These are phyloP conservation scores for Fraxinus quadrangulata DNA, from an alignment of 257 asterid species.

Conservation along the genomic window DNA sequence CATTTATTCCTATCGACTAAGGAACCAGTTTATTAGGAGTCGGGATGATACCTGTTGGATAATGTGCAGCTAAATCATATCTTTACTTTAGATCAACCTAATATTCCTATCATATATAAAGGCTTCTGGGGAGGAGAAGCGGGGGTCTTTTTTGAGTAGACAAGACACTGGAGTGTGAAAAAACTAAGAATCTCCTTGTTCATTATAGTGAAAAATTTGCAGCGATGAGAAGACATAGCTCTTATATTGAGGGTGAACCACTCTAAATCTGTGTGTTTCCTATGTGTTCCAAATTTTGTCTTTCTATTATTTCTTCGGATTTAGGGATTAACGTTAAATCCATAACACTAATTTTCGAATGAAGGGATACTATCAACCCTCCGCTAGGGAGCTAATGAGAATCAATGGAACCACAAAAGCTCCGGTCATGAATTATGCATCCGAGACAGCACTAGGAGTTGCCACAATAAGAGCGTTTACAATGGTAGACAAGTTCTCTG, in stretches of 20 bases:
- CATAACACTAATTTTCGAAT: not conserved
- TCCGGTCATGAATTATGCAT: slow-evolving; percentile 69
- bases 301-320: not conserved
- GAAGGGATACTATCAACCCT: slow-evolving; percentile 73
- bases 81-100: not conserved
- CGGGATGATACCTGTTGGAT: not conserved
- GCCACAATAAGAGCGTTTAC: slow-evolving; percentile 68
- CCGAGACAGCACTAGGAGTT: slow-evolving; percentile 79
- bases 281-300: not conserved
- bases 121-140: not conserved
- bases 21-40: not conserved
- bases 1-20: not conserved
- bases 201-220: too few species aligned
- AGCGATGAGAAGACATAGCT: not conserved
- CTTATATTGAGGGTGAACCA: not conserved
- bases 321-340: not conserved
- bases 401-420: slow-evolving; percentile 87
- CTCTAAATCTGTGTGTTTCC: too few species aligned
- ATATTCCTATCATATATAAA: not conserved
- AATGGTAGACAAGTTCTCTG: slow-evolving; percentile 50
- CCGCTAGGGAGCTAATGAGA: slow-evolving; percentile 80
- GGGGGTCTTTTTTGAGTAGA: not conserved
- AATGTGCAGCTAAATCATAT: not conserved
- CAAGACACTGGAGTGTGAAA: not conserved
- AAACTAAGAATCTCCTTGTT: not conserved